Evolutionary conservation across 2,329 filamentous ascomycete species (phyloP).

Genomic region (Arthrobotrys sphaeroides): DNA sequence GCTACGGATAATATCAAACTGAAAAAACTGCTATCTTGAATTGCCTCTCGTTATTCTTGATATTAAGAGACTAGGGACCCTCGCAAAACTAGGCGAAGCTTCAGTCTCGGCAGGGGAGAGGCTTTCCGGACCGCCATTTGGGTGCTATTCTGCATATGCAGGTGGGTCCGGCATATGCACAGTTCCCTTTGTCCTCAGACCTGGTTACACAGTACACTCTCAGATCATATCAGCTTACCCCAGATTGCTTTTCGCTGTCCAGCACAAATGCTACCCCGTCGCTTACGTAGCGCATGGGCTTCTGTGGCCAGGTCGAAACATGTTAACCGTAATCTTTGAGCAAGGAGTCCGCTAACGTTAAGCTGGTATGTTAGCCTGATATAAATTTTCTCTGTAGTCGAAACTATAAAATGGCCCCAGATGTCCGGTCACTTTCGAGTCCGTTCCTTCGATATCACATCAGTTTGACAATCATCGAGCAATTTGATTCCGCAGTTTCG

Average conservation of each 20-base stretch:
- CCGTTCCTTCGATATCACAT: background rate
- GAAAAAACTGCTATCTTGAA: background rate
- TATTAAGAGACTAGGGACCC: background rate
- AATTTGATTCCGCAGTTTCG: no score
- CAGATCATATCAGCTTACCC: conserved; percentile 10
- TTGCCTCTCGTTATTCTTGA: conserved; percentile 19
- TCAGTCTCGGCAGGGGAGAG: background rate
- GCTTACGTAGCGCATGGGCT: background rate
- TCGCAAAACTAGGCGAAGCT: background rate
- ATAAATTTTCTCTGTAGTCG: background rate
- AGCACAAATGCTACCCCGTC: no score
- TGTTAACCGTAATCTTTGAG: background rate
- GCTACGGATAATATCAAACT: background rate
- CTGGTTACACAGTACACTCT: conserved; percentile 1
- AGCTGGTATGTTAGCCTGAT: background rate
- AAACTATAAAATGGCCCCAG: background rate
- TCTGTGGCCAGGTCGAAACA: background rate
- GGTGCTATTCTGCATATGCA: background rate
- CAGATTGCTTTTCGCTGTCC: background rate
- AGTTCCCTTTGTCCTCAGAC: background rate
- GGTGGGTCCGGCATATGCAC: no score
- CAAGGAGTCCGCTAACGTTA: background rate
- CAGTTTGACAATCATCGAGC: background rate
- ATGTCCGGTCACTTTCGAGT: background rate
- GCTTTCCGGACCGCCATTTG: conserved; percentile 15